phyloP scores from a whole-genome alignment of 2,329 filamentous ascomycete species.

The Sporothrix mexicana region DNA sequence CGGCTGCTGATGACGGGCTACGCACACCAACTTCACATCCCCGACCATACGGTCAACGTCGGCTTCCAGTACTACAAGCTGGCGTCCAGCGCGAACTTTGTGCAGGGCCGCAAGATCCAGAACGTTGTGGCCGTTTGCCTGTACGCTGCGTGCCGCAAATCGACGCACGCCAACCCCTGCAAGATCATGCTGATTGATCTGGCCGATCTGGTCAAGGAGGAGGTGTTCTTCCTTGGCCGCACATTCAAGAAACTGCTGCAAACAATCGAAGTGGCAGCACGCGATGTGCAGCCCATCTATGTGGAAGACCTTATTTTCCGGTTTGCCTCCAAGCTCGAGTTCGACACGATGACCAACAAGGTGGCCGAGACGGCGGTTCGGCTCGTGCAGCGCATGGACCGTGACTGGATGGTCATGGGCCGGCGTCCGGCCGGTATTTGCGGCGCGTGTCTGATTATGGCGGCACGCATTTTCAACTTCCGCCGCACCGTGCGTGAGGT shows the following conservation, averaged over 20 bases:
- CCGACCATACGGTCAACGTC: constrained; percentile 66
- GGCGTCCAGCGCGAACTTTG: constrained; percentile 75
- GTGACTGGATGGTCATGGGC: constrained; percentile 97
- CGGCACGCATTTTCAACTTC: constrained; percentile 98
- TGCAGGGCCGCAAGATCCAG: constrained; percentile 82
- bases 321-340: constrained; percentile 91
- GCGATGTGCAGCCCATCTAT: constrained; percentile 70
- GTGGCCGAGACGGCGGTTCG: constrained; percentile 88
- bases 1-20: constrained; percentile 66
- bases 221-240: constrained; percentile 89
- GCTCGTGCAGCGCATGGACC: constrained; percentile 89
- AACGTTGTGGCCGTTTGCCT: constrained; percentile 90
- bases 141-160: constrained; percentile 84
- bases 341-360: constrained; percentile 77
- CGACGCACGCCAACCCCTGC: constrained; percentile 65
- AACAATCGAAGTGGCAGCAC: constrained; percentile 64
- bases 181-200: constrained; percentile 94
- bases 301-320: constrained; percentile 90
- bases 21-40: constrained; percentile 63
- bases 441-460: constrained; percentile 91
- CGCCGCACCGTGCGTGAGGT: constrained; percentile 90
- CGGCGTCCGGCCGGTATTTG: constrained; percentile 92
- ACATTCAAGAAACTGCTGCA: constrained; percentile 84
- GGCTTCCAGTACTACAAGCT: constrained; percentile 78
- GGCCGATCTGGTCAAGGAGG: constrained; percentile 80